Base-by-base conservation (phyloP, 345 rosid species). In the Eucalyptus polyanthemos region DNA sequence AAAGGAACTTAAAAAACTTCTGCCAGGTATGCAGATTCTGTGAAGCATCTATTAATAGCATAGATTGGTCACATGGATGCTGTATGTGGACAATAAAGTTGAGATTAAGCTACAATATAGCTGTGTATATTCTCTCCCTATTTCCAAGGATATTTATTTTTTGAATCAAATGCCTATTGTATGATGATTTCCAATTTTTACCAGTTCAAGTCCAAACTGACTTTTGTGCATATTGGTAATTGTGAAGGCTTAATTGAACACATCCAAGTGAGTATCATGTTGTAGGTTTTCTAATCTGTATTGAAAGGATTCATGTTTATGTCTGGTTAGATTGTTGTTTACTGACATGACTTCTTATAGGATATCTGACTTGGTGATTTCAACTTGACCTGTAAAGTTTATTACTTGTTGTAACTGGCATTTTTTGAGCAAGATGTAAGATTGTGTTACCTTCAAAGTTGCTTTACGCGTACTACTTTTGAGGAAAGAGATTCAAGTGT, bases 1-100 rank as follows among this genome's bases (percentile, higher is more conserved):
- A 98, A 94, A 98, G 99, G 92, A 95, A 92, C 93, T 87, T 96
- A 89, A 97, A 95, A 93, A 92, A 62, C 92, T 93, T 91, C 31
- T 93, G 95, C 86, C 97, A 92, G 97, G 98, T 96, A 72, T 37
- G 25, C 45, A 72, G 27, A 72, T 72, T 72, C 45, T 37, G 45
- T 72, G 40, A 37, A 72, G 45, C 27, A 72, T 37, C 45, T 72
- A 19, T 72, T 72, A 72, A 37, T 72, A 37, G 83, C 27, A 3
- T 72, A 72, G 27, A 72, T 10, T 72, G 83, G 83, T 72, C 45
- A 24, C 83, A 10, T 12, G 27, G 83, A 72, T 72, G 81, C 40
- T 72, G 25, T 37, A 37, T 37, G 83, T 72, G 83, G 45, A 42
- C 44, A 72, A 72, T 37, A 72, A 72, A 72, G 81, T 72, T 72